A percentile compares a stretch with the other conserved stretches of the same genome.
These are phyloP conservation scores for Pulveroboletus frians DNA, from an alignment of 768 basidiomycete genomes.

Conservation along the genomic window DNA sequence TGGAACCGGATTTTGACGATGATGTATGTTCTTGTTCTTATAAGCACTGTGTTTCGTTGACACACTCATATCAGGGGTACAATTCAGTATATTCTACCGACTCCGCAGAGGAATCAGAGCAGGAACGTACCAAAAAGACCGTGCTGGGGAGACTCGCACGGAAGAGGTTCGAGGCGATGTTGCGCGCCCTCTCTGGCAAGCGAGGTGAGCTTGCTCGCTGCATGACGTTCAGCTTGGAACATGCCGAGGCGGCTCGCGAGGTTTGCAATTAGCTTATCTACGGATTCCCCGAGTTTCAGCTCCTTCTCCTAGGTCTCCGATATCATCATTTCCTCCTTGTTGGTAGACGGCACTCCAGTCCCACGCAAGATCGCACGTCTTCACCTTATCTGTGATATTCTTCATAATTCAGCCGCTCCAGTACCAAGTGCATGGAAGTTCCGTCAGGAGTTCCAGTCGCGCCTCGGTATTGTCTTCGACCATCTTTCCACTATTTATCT, in stretches of 20 bases:
- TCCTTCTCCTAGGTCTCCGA: conserved; percentile 64
- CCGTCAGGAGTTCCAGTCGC: conserved; percentile 87
- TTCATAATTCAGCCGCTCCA: conserved; percentile 93
- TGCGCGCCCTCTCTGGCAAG: conserved; percentile 79
- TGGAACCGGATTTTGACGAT: conserved; percentile 75
- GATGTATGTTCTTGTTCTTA: conserved; percentile 44
- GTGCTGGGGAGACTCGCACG: conserved; percentile 74
- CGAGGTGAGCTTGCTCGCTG: conserved; percentile 88
- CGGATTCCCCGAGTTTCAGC: conserved; percentile 1
- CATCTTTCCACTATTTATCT: conserved; percentile 92
- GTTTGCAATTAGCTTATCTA: conserved; percentile 36
- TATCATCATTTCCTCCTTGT: conserved; percentile 81
- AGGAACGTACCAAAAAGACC: conserved; percentile 74
- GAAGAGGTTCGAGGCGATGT: conserved; percentile 84
- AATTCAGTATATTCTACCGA: conserved; percentile 89
- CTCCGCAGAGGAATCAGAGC: conserved; percentile 90
- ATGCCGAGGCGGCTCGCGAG: conserved; percentile 93
- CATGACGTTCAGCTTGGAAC: conserved; percentile 96
- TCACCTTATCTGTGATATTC: conserved; percentile 93
- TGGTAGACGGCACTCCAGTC: conserved; percentile 91
- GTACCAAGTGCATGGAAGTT: conserved; percentile 98
- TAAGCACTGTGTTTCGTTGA: conserved; percentile 5
- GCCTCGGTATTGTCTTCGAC: conserved; percentile 92
- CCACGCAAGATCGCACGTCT: conserved; percentile 94
- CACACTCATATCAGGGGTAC: conserved; percentile 53